Base-by-base conservation (phyloP, 2,329 filamentous ascomycete species). In the Monascus ruber region DNA sequence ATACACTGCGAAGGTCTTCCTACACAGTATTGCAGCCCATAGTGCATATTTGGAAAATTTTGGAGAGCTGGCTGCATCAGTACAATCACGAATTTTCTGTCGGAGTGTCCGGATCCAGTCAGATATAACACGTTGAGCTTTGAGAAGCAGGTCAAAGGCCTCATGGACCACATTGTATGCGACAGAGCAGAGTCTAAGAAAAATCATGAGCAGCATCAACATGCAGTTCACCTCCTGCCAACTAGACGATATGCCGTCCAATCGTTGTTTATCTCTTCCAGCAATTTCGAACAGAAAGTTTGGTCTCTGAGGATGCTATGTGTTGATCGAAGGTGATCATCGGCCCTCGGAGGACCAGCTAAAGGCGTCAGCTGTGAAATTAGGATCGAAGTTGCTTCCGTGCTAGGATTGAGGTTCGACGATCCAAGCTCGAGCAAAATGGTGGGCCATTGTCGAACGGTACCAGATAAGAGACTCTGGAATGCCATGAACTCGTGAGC, bases 191-290 rank as follows among this genome's bases (percentile, higher is more conserved):
- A 31, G 51, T 10, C 46, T 49, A 1, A 65, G 17, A 2, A 73
- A 67, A 1, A 76, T 50, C 0, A 66, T 72, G 4, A 81, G 64
- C 1, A 81, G 39, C 0, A 71, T 64, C 4, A 76, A 70, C 76
- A 83, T 81, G 9, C 68, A 65, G 37, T 73, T 55, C 0, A 59
- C 62, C 43, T 83, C 79, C 0, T 77, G 66, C 72, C 76, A 81
- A 34, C 76, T 83, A 0, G 60, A 54, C 0, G 54, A 50, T 5
- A 83, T 70, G 0, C 54, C 49, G 0, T 69, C 54, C 0, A 70
- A 34, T 0, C 83, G 53, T 5, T 56, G 60, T 0, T 44, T 8
- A 31, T 74, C 75, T 42, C 83, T 81, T 0, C 34, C 5, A 0
- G 43, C 3, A n/a, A 31, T 11, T 31, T 31, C 8, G 29, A 8